Conservation (phyloP, 352 stramenopile species). For the Phytopythium boreale region DNA sequence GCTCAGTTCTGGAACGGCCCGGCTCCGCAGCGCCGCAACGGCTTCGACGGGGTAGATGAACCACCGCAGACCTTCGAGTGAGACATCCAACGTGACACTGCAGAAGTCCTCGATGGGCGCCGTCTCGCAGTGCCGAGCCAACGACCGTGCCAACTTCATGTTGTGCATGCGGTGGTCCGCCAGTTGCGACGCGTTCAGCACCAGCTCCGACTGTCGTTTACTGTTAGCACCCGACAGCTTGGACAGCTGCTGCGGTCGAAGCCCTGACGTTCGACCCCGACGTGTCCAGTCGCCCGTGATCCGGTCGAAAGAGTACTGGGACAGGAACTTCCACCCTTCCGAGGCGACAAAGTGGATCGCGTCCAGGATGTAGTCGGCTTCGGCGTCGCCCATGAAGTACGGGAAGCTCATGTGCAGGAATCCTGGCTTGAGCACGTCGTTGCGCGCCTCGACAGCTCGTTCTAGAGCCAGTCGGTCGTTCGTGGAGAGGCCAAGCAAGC, state of each 20-base stretch:
- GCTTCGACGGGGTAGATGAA: conserved; percentile 47
- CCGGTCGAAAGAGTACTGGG: conserved; percentile 94
- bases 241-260: background rate
- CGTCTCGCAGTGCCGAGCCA: background rate
- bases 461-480: conserved; percentile 69
- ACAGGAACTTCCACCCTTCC: conserved; percentile 92
- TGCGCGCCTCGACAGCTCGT: conserved; percentile 82
- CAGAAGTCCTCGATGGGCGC: background rate
- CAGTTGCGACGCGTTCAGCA: background rate
- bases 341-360: conserved; percentile 92
- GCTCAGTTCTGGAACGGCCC: conserved; percentile 60
- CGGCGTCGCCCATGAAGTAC: conserved; percentile 75
- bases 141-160: background rate
- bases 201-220: background rate
- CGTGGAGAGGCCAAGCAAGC: conserved; percentile 88
- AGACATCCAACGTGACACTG: conserved; percentile 16
- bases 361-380: conserved; percentile 93
- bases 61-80: conserved; percentile 40
- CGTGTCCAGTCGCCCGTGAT: conserved; percentile 92
- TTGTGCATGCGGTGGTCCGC: background rate
- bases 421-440: conserved; percentile 93
- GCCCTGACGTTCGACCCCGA: background rate
- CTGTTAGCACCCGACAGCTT: background rate
- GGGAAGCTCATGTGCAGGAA: conserved; percentile 93
- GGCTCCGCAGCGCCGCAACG: conserved; percentile 81